Evolutionary conservation across 2,329 filamentous ascomycete species (phyloP), one percentile per base, ranked within the genome.

Genomic region (Ophiocordyceps robertsii): DNA sequence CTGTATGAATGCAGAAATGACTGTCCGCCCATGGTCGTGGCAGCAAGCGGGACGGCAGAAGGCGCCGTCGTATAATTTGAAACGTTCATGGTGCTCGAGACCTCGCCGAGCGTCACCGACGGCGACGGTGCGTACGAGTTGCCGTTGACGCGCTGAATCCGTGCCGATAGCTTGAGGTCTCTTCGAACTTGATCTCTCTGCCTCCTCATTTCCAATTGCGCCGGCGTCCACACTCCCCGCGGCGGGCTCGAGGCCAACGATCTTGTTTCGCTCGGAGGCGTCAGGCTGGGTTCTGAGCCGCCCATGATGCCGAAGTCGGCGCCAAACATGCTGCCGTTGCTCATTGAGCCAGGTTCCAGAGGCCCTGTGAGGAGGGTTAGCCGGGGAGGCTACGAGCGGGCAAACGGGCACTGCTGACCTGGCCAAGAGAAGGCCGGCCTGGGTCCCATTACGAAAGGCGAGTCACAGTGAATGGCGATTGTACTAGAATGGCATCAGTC

Each of bases 151-250:
- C 75, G 69, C 47, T 70, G 67, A 39, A 70, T 63, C 45, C 75
- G 68, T 9, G 61, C 56, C 3, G 67, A 64, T 14, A 72, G 56
- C 54, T 80, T 80, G 7, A 71, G 70, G 49, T 76, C 73, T 49
- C 76, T 66, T 44, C 77, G 70, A 37, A 66, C 71, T 50, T 72
- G 72, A 49, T 80, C 75, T 46, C 70, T 67, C 51, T 80, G 75
- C 45, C 75, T 68, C 61, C 76, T 80, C 36, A 80, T 56, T 52
- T 78, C 75, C 47, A 76, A 70, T 56, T 80, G 75, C 54, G 80
- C 75, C 7, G 73, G 63, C 6, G 73, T 75, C 53, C 79, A 65
- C 32, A 62, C 63, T 38, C 61, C 60, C 47, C 70, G 67, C 6
- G 75, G 73, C 24, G 76, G 75, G 58, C 76, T 81, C 19, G 69